These are phyloP conservation scores for Fusarium virguliforme DNA, from an alignment of 2,329 filamentous ascomycete genomes.

Conservation along the genomic window DNA sequence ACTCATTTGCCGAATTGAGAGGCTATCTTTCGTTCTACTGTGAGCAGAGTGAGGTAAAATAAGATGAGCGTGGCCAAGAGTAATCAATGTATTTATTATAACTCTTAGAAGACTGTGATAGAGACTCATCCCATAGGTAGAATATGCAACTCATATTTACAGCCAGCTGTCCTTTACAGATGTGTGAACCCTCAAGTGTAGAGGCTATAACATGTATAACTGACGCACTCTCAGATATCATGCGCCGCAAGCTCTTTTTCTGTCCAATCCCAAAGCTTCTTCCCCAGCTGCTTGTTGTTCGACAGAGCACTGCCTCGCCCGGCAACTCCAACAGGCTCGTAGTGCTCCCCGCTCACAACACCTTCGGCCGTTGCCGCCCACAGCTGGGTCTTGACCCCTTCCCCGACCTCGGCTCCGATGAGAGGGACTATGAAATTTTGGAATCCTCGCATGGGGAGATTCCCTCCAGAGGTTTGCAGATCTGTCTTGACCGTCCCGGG, in stretches of 20 bases:
- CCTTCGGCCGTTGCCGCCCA: not conserved
- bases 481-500: conserved; percentile 2
- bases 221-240: not conserved
- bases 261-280: conserved; percentile 13
- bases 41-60: no score
- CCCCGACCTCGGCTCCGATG: not conserved
- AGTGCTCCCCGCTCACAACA: not conserved
- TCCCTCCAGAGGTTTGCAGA: not conserved
- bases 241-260: not conserved
- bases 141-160: not conserved
- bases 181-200: no score
- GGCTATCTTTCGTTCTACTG: no score
- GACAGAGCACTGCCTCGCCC: not conserved
- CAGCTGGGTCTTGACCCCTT: conserved; percentile 3
- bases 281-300: not conserved
- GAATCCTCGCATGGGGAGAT: not conserved
- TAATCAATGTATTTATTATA: no score
- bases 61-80: no score
- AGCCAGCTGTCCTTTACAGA: not conserved
- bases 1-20: no score
- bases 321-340: not conserved
- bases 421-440: not conserved
- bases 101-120: no score
- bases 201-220: not conserved
- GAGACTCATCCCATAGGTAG: not conserved